phyloP scores from a whole-genome alignment of 768 basidiomycete genomes.

The Sporobolomyces roseus region DNA sequence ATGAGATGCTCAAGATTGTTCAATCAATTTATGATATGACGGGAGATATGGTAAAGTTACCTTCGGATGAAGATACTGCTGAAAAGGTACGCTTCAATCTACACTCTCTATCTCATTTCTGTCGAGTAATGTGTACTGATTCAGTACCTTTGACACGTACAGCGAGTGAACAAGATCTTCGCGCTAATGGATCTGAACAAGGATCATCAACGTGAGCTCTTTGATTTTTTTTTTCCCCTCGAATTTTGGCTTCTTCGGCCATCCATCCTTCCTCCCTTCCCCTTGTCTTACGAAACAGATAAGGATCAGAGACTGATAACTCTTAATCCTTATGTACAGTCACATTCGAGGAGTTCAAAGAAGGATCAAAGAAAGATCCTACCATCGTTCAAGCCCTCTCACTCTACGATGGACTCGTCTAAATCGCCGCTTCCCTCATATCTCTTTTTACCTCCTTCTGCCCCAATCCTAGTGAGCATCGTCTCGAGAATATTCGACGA shows the following conservation, averaged over 20 bases:
- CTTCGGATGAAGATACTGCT: conserved; percentile 98
- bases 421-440: too few relatives aligned
- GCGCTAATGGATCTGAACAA: conserved; percentile 94
- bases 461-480: too few relatives aligned
- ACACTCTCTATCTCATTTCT: too few relatives aligned
- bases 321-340: conserved; percentile 18
- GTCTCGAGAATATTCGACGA: too few relatives aligned
- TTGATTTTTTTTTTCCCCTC: neutral
- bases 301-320: too few relatives aligned
- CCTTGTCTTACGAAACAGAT: too few relatives aligned
- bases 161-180: conserved; percentile 93
- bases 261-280: too few relatives aligned
- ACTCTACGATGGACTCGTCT: conserved; percentile 90
- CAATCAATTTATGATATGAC: conserved; percentile 99
- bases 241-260: neutral
- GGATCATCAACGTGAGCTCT: conserved; percentile 57
- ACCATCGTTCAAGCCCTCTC: conserved; percentile 98
- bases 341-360: conserved; percentile 95
- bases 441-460: too few relatives aligned
- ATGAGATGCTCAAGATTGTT: conserved; percentile 98
- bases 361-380: conserved; percentile 97
- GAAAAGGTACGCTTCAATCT: too few relatives aligned
- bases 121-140: neutral
- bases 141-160: neutral
- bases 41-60: conserved; percentile 96